phyloP scores from a whole-genome alignment of 176 grass and related monocot species.

The Eleusine indica region DNA sequence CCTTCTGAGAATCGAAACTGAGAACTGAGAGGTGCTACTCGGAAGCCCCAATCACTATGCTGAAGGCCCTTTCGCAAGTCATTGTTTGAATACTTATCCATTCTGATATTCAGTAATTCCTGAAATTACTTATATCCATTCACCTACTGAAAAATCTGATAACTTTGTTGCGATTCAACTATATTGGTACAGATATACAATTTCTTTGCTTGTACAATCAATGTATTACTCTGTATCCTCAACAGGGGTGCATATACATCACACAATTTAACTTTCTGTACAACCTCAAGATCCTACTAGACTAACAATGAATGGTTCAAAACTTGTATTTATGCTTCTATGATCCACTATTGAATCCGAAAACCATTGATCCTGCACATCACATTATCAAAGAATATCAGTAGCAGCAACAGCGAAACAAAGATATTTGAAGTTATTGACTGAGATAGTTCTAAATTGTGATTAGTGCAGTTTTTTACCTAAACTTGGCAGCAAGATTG shows the following conservation, averaged over 20 bases:
- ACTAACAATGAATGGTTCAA: constrained; percentile 6
- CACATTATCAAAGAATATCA: background rate
- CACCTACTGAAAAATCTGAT: background rate
- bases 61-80: background rate
- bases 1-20: too few species aligned
- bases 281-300: background rate
- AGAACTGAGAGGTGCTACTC: too few species aligned
- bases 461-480: constrained; percentile 48
- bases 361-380: constrained; percentile 40
- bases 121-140: background rate
- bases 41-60: too few species aligned
- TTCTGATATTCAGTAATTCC: background rate
- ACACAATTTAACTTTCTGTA: constrained; percentile 7
- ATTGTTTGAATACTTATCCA: background rate
- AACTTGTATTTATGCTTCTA: constrained; percentile 28
- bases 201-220: constrained; percentile 18
- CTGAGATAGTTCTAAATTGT: background rate
- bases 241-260: background rate
- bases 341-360: constrained; percentile 19
- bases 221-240: background rate
- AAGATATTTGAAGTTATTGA: background rate
- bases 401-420: constrained; percentile 4
- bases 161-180: background rate
- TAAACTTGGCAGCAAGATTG: constrained; percentile 72
- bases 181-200: constrained; percentile 15